These are phyloP conservation scores for Tuber magnatum DNA, from an alignment of 495 filamentous ascomycete genomes.

Conservation along the genomic window DNA sequence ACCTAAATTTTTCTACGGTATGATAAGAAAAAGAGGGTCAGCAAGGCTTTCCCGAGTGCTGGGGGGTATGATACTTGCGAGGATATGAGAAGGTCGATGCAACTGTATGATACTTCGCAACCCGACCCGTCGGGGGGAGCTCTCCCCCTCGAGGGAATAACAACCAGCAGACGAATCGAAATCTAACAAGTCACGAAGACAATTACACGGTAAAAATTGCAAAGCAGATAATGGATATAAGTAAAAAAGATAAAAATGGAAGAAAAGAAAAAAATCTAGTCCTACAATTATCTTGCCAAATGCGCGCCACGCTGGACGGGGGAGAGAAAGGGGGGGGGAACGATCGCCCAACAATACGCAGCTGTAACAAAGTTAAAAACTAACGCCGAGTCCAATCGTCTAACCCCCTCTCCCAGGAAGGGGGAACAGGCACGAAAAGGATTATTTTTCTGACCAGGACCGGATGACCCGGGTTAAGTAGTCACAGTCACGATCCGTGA, in stretches of 20 bases:
- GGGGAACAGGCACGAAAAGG: not conserved
- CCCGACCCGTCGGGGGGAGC: no score
- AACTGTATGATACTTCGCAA: no score
- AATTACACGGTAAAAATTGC: conserved; percentile 4
- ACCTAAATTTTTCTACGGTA: no score
- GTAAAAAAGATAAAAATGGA: conserved; percentile 2
- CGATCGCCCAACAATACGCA: conserved; percentile 17
- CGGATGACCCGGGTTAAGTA: conserved; percentile 32
- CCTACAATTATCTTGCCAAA: not conserved
- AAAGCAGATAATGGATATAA: not conserved
- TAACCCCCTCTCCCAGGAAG: not conserved
- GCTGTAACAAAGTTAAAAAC: conserved; percentile 19
- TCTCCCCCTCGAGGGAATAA: no score
- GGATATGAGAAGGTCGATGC: no score
- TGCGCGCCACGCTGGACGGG: no score
- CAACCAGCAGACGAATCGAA: no score
- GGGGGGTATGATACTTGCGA: no score
- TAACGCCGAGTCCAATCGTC: conserved; percentile 23
- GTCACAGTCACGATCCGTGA: conserved; percentile 36
- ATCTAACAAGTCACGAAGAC: not conserved
- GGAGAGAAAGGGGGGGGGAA: not conserved
- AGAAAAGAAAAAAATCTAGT: not conserved
- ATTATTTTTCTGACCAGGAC: conserved; percentile 25
- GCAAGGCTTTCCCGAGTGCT: no score
- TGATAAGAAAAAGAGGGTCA: no score